Conservation (phyloP, 306 rosid genomes). For the Mimosa bimucronata region DNA sequence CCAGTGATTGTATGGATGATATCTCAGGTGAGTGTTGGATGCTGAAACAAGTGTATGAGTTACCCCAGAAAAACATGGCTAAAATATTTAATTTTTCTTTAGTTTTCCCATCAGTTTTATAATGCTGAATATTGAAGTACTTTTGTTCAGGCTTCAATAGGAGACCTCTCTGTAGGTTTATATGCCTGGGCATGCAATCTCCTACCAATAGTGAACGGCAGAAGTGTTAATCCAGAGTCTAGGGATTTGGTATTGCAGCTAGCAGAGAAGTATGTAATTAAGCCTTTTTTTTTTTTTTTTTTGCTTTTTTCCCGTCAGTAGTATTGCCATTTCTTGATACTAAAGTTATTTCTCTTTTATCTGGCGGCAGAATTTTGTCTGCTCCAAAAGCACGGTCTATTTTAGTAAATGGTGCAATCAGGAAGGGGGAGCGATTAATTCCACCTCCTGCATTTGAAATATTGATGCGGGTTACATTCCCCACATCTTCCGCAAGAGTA, state of each 20-base stretch:
- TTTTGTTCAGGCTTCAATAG: slow-evolving; percentile 63
- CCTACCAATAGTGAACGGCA: slow-evolving; percentile 74
- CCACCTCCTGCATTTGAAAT: slow-evolving; percentile 81
- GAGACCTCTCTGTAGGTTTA: slow-evolving; percentile 85
- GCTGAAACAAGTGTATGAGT: slow-evolving; percentile 4
- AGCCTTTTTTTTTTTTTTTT: background rate
- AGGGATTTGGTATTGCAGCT: slow-evolving; percentile 91
- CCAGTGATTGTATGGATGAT: slow-evolving; percentile 78
- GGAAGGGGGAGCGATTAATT: slow-evolving; percentile 88
- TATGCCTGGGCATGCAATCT: slow-evolving; percentile 83
- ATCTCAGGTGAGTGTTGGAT: slow-evolving; percentile 65
- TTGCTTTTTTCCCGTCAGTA: background rate
- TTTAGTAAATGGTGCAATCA: slow-evolving; percentile 81
- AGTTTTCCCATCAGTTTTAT: slow-evolving; percentile 18
- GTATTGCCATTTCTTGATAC: background rate
- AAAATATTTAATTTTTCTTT: background rate
- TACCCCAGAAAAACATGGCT: background rate
- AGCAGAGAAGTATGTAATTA: slow-evolving; percentile 69
- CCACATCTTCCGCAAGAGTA: slow-evolving; percentile 76
- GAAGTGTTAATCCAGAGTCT: slow-evolving; percentile 77
- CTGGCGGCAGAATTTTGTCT: slow-evolving; percentile 73
- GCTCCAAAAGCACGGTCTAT: slow-evolving; percentile 79
- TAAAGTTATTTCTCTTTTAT: slow-evolving; percentile 22
- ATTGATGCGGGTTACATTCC: slow-evolving; percentile 73
- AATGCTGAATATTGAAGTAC: slow-evolving; percentile 32